Percentiles rank a stretch among this genome's conserved stretches.
Evolutionary conservation across 306 rosid genomes (phyloP).

Genomic region (Erythrophleum fordii): DNA sequence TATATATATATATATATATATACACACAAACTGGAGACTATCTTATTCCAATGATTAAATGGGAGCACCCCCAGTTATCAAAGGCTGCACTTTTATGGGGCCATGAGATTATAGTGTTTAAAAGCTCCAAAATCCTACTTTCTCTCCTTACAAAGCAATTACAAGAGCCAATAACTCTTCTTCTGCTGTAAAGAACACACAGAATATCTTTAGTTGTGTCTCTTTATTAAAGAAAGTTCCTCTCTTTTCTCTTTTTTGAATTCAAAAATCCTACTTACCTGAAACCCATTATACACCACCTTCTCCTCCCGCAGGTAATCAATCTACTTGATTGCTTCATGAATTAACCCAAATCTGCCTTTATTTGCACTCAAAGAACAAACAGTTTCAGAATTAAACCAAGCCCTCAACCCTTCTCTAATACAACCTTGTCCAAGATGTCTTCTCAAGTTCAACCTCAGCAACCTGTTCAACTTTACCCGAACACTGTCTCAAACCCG

Average conservation of each 20-base stretch:
- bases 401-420: slow-evolving; percentile 32
- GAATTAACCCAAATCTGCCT: slow-evolving; percentile 49
- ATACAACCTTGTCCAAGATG: slow-evolving; percentile 43
- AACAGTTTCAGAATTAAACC: slow-evolving; percentile 31
- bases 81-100: slow-evolving; percentile 57
- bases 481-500: slow-evolving; percentile 52
- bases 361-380: slow-evolving; percentile 68
- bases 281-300: slow-evolving; percentile 48
- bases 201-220: slow-evolving; percentile 55
- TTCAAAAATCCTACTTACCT: slow-evolving; percentile 43
- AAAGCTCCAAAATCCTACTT: slow-evolving; percentile 60
- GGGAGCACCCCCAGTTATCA: slow-evolving; percentile 42
- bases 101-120: slow-evolving; percentile 44
- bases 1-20: background rate
- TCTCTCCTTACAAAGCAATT: slow-evolving; percentile 61
- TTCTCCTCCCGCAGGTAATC: slow-evolving; percentile 39
- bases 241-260: slow-evolving; percentile 39
- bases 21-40: background rate
- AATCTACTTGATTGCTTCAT: slow-evolving; percentile 52
- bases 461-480: slow-evolving; percentile 64
- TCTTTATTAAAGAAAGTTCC: slow-evolving; percentile 74
- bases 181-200: slow-evolving; percentile 38
- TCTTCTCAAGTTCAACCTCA: slow-evolving; percentile 59
- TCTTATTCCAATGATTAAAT: slow-evolving; percentile 43
- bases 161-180: slow-evolving; percentile 38